These are phyloP conservation scores for Cyathus olla DNA, from an alignment of 1,284 basidiomycete species.

Conservation along the genomic window DNA sequence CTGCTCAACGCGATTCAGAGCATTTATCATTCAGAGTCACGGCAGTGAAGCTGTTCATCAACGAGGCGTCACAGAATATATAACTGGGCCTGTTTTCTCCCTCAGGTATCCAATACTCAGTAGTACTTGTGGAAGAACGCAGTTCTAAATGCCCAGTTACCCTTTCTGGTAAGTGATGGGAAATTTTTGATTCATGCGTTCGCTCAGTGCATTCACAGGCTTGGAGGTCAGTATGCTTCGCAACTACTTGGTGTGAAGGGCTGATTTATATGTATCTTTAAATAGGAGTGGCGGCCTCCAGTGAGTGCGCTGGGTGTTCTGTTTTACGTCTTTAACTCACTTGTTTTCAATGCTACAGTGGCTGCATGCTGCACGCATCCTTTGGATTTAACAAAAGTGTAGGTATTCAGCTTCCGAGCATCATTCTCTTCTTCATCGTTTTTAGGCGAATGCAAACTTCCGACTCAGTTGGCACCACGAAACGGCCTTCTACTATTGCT, in stretches of 20 bases:
- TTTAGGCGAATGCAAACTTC: constrained; percentile 85
- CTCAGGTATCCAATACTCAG: not conserved
- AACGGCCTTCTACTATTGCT: constrained; percentile 65
- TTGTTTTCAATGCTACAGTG: constrained; percentile 58
- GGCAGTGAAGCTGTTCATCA: too few species aligned
- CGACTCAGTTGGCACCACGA: constrained; percentile 50
- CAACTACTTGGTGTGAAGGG: too few species aligned
- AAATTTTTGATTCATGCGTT: too few species aligned
- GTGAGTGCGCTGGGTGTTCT: constrained; percentile 54
- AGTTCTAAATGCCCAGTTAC: constrained; percentile 47
- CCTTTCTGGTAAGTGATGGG: constrained; percentile 70
- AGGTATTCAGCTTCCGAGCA: constrained; percentile 24
- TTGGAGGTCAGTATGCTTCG: constrained; percentile 70
- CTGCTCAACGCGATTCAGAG: too few species aligned
- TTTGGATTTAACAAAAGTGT: constrained; percentile 90
- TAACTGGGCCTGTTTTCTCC: constrained; percentile 14
- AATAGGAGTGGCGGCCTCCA: constrained; percentile 80
- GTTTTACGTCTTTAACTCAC: not conserved
- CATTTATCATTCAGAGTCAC: not conserved
- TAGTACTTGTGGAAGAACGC: constrained; percentile 2
- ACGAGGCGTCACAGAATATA: not conserved
- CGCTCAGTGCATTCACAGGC: constrained; percentile 53
- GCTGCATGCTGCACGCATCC: constrained; percentile 90
- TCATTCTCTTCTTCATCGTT: constrained; percentile 1
- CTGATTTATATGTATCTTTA: not conserved